Percentiles rank a stretch among this genome's conserved stretches.
phyloP scores from a whole-genome alignment of 495 filamentous ascomycete species.

The Xylaria sp. region DNA sequence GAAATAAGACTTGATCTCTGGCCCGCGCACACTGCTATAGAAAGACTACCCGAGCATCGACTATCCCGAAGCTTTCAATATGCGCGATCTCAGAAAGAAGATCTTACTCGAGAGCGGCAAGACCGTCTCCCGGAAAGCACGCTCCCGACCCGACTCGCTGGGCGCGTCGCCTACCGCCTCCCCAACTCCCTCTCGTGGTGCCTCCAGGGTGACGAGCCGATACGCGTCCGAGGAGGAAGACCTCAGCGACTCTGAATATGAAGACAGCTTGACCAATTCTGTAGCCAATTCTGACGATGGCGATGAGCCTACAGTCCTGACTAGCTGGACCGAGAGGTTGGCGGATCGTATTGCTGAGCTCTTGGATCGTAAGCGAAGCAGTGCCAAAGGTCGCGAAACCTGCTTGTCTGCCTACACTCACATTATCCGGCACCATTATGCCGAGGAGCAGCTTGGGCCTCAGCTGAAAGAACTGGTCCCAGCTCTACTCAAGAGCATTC shows the following conservation, averaged over 20 bases:
- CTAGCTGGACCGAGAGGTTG: constrained; percentile 70
- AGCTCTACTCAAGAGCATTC: constrained; percentile 76
- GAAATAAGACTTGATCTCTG: constrained; percentile 40
- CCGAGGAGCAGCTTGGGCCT: constrained; percentile 67
- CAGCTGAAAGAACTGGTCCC: constrained; percentile 70
- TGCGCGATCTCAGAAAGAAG: constrained; percentile 83
- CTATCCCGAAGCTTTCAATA: constrained; percentile 44
- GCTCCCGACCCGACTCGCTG: constrained; percentile 71
- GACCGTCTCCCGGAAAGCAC: constrained; percentile 90
- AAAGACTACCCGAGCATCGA: constrained; percentile 13
- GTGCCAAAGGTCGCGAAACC: constrained; percentile 78
- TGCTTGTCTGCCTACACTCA: constrained; percentile 72
- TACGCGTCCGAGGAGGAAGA: constrained; percentile 83
- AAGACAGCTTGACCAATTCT: constrained; percentile 55
- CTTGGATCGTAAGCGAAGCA: constrained; percentile 84
- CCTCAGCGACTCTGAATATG: constrained; percentile 52
- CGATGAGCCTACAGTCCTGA: constrained; percentile 51
- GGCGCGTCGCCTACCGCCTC: constrained; percentile 57
- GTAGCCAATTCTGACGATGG: constrained; percentile 58
- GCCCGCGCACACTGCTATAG: not conserved
- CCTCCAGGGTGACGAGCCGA: constrained; percentile 68
- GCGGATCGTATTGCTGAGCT: constrained; percentile 79
- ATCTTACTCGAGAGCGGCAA: constrained; percentile 83
- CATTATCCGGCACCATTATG: constrained; percentile 76
- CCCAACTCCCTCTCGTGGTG: constrained; percentile 51